Conservation (phyloP, 805 yeast genomes). For the Candida hispaniensis region DNA sequence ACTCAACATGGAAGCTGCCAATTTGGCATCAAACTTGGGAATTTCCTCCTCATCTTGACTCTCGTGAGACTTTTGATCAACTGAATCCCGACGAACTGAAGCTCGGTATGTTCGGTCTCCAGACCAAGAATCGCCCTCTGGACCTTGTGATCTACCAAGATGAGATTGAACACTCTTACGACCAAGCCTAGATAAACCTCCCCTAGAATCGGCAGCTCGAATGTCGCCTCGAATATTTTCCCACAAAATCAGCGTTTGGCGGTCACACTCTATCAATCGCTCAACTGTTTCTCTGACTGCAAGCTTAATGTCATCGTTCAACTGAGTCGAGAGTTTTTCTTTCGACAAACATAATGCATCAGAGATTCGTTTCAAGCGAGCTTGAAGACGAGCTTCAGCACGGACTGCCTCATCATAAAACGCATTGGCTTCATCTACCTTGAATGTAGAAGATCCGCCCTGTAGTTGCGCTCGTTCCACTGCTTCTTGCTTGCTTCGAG, state of each 20-base stretch:
- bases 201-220: constrained; percentile 60
- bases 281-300: constrained; percentile 51
- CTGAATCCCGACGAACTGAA: constrained; percentile 2
- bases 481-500: constrained; percentile 56
- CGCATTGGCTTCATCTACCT: constrained; percentile 81
- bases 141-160: constrained; percentile 35
- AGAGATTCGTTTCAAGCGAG: constrained; percentile 71
- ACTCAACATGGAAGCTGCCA: constrained; percentile 12
- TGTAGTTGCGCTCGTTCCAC: constrained; percentile 62
- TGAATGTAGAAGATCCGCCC: constrained; percentile 69
- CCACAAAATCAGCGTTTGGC: constrained; percentile 64
- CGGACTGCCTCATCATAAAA: constrained; percentile 68
- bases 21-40: constrained; percentile 9
- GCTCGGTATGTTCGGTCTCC: constrained; percentile 34
- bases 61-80: constrained; percentile 1
- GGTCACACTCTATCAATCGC: constrained; percentile 72
- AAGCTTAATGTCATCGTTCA: constrained; percentile 45
- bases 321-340: constrained; percentile 44
- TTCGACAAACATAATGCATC: constrained; percentile 75
- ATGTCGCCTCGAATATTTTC: constrained; percentile 64
- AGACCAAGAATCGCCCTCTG: constrained; percentile 48
- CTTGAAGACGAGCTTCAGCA: constrained; percentile 63
- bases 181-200: constrained; percentile 77
- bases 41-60: constrained; percentile 1
- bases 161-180: constrained; percentile 45